Evolutionary conservation across 1,284 basidiomycete species (phyloP).

Genomic region (Microbotryum saponariae): DNA sequence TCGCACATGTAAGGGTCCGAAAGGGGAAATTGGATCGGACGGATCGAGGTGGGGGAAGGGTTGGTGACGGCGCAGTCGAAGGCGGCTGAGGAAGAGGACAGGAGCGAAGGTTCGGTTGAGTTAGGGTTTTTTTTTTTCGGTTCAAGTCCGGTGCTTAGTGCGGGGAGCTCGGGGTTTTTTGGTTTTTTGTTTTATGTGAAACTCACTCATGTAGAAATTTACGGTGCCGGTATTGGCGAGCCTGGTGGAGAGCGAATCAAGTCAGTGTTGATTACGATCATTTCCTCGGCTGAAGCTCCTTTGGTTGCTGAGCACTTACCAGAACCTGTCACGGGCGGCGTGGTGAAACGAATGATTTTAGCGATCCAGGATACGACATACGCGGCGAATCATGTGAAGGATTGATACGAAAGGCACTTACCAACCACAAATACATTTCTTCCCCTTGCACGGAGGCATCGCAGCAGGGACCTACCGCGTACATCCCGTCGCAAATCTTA

Average conservation of each 20-base stretch:
- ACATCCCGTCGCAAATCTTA: not conserved
- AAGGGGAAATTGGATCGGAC: constrained; percentile 19
- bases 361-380: no score
- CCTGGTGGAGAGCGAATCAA: not conserved
- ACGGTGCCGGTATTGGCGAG: constrained; percentile 10
- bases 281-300: no score
- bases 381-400: no score
- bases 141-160: no score
- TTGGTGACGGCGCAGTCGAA: constrained; percentile 29
- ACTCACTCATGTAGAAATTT: constrained; percentile 25
- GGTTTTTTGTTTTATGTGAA: no score
- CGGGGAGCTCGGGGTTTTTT: no score
- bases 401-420: no score
- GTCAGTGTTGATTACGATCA: not conserved
- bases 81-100: constrained; percentile 2
- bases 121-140: no score
- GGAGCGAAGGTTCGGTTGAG: not conserved
- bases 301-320: not conserved
- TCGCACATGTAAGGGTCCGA: constrained; percentile 10
- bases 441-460: constrained; percentile 26
- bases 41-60: constrained; percentile 15
- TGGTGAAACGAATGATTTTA: not conserved
- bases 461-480: constrained; percentile 10
- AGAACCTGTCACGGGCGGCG: not conserved
- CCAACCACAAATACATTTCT: constrained; percentile 26